These are phyloP conservation scores for Venturia nashicola DNA, from an alignment of 2,329 filamentous ascomycete genomes.

Conservation along the genomic window DNA sequence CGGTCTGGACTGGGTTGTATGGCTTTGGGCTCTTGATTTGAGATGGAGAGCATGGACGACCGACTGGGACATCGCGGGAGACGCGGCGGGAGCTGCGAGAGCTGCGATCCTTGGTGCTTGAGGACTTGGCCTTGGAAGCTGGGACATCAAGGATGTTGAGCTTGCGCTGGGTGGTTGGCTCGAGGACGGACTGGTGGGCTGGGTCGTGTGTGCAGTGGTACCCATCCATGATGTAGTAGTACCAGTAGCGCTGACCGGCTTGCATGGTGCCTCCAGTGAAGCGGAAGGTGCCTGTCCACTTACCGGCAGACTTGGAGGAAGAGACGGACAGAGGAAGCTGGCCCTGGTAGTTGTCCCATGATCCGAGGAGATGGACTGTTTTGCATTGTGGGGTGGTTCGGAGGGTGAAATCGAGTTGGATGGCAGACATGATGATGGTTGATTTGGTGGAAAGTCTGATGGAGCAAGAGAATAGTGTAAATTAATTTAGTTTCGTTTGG, in stretches of 20 bases:
- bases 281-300: constrained; percentile 93
- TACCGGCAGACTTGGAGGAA: constrained; percentile 65
- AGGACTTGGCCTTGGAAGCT: constrained; percentile 24
- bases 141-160: constrained; percentile 96
- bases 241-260: constrained; percentile 93
- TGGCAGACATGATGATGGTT: constrained; percentile 60
- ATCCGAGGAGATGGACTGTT: constrained; percentile 93
- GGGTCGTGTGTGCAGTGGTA: constrained; percentile 98
- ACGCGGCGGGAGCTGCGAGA: constrained; percentile 38
- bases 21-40: constrained; percentile 89
- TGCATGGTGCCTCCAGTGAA: constrained; percentile 81
- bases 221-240: constrained; percentile 99
- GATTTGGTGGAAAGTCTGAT: constrained; percentile 9
- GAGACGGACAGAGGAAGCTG: constrained; percentile 93
- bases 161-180: constrained; percentile 93
- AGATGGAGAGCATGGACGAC: constrained; percentile 74
- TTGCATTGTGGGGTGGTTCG: constrained; percentile 94
- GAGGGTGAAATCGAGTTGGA: constrained; percentile 91
- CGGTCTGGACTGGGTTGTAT: constrained; percentile 74
- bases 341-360: constrained; percentile 93
- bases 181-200: constrained; percentile 73
- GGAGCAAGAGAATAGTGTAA: constrained; percentile 34
- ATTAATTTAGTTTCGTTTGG: constrained; percentile 24
- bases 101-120: constrained; percentile 14
- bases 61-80: constrained; percentile 65